Base-by-base conservation (phyloP, 129 eudicot genomes). In the Arctium lappa region DNA sequence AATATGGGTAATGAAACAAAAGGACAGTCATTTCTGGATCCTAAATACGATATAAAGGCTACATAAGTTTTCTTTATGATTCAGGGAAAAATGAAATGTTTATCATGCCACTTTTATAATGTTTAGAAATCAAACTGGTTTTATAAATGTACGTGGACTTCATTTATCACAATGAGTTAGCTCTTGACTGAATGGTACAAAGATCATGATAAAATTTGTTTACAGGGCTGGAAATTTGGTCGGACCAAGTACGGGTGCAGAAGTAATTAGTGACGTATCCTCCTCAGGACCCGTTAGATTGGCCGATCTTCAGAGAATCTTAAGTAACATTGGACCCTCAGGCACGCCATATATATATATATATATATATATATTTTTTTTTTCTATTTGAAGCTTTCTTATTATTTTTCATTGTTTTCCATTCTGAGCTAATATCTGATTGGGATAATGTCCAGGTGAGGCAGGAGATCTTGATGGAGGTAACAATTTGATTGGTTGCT, bases 281-380 rank as follows among this genome's bases (percentile, higher is more conserved):
- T 95, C 98, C 77, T 89, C 98, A 8, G 99, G 99, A 65, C 99
- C 97, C 10, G 97, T 95, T 74, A 93, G 91, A 85, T 80, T 95
- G 89, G 83, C 91, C 8, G 99, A 95, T 88, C 89, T 95, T 65
- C 99, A 95, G 74, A 88, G 97, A 85, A 95, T 95, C 81, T 81
- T 95, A 75, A 95, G 95, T 81, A 93, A 91, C 86, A 91, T 95
- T 53, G 97, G 91, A 56, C 89, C 99, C 34, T 31, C 93, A 85
- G 99, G 99, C 87, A 81, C 60, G 77, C 69, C 65, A 44, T 27
- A n/a, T n/a, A n/a, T n/a, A n/a, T n/a, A n/a, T n/a, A n/a, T n/a
- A n/a, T n/a, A n/a, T n/a, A n/a, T n/a, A n/a, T n/a, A n/a, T n/a
- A n/a, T n/a, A n/a, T n/a, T 22, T 22, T 22, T 22, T 22, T 22